Conservation (phyloP, 1,284 basidiomycete species). For the Cystobasidium slooffiae region DNA sequence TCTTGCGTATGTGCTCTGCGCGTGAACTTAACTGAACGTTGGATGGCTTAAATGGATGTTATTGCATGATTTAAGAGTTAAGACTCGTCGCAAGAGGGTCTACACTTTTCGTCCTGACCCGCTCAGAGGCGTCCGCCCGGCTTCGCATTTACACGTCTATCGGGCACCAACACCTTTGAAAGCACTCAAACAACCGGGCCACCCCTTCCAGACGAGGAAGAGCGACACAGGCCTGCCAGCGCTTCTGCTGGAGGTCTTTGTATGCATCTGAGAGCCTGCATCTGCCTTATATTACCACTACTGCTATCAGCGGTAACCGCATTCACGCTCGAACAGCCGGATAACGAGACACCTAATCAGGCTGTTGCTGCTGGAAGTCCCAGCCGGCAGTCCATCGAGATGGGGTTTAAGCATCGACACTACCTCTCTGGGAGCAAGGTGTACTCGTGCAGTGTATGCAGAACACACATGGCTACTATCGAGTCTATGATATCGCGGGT, state of each 20-base stretch:
- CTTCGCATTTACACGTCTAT: neutral
- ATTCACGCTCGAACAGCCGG: neutral
- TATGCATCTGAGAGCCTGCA: neutral
- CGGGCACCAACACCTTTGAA: neutral
- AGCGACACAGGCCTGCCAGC: conserved; percentile 3
- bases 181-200: neutral
- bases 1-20: too few species aligned
- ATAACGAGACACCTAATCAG: neutral
- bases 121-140: too few species aligned
- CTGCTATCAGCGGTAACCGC: neutral
- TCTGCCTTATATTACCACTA: neutral
- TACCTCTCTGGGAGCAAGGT: conserved; percentile 60
- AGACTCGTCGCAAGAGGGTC: too few species aligned
- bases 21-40: too few species aligned
- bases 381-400: conserved; percentile 8
- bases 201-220: neutral
- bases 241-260: neutral
- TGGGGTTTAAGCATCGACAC: conserved; percentile 50
- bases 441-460: conserved; percentile 87
- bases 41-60: too few species aligned
- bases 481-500: conserved; percentile 91
- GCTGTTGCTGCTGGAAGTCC: neutral
- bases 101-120: too few species aligned
- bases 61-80: too few species aligned
- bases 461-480: conserved; percentile 89